Conservation (phyloP, 2,329 filamentous ascomycete genomes). For the Pseudogymnoascus sp. region DNA sequence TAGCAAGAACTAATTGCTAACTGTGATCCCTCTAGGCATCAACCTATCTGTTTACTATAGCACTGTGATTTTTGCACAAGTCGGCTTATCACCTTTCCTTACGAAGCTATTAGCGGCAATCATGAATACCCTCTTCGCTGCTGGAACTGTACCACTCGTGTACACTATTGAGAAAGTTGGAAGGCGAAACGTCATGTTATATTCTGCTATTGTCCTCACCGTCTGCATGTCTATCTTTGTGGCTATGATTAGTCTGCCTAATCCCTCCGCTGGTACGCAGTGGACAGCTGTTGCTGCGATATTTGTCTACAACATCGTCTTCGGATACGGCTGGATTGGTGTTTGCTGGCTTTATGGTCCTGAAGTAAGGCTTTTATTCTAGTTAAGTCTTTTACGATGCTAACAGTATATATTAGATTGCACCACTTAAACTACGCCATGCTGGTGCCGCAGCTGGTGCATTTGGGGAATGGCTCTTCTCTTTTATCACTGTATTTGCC, state of each 20-base stretch:
- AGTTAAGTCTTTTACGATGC: neutral
- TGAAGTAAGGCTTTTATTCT: constrained; percentile 18
- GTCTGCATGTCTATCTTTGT: constrained; percentile 10
- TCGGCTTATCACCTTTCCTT: constrained; percentile 23
- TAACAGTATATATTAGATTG: constrained; percentile 22
- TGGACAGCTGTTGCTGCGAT: constrained; percentile 14
- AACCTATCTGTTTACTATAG: constrained; percentile 29
- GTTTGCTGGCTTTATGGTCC: constrained; percentile 30
- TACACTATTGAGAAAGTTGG: constrained; percentile 29
- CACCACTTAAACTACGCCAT: constrained; percentile 31
- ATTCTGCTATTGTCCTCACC: constrained; percentile 9
- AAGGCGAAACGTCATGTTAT: constrained; percentile 20
- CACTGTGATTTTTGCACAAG: constrained; percentile 27
- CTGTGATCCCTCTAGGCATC: constrained; percentile 26
- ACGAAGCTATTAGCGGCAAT: constrained; percentile 23
- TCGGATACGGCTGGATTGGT: constrained; percentile 25
- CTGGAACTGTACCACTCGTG: constrained; percentile 23
- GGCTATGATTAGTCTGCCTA: constrained; percentile 10
- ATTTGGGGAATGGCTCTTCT: constrained; percentile 31
- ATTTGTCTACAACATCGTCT: constrained; percentile 13
- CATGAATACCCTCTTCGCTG: constrained; percentile 24
- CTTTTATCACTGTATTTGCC: constrained; percentile 31
- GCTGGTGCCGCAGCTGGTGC: constrained; percentile 29
- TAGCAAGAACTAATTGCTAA: neutral
- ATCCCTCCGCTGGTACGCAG: constrained; percentile 12